These are phyloP conservation scores for Anisodus acutangulus DNA, from an alignment of 257 asterid genomes.

Conservation along the genomic window DNA sequence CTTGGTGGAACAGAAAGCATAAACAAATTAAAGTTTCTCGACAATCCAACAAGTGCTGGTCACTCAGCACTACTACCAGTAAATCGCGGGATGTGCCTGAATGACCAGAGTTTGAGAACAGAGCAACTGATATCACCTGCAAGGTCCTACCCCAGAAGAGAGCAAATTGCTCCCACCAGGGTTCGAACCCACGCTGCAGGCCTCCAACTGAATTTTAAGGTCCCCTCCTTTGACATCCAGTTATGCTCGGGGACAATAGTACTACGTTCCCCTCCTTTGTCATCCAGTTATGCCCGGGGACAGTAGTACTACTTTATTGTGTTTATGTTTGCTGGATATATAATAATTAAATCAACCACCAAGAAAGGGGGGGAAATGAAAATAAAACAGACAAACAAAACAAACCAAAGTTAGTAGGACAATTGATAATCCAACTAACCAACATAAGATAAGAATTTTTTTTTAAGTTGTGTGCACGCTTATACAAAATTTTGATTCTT, in stretches of 20 bases:
- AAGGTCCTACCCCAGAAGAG: no score
- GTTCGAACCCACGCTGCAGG: no score
- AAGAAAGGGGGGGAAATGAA: not conserved
- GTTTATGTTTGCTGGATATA: not conserved
- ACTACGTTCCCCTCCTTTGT: no score
- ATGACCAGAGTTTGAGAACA: no score
- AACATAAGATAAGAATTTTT: not conserved
- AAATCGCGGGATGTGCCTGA: no score
- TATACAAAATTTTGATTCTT: not conserved
- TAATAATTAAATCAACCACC: not conserved
- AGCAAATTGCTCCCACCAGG: no score
- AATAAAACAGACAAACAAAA: not conserved
- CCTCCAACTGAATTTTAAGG: no score
- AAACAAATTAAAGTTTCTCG: not conserved
- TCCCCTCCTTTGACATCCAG: no score
- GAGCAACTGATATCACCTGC: no score
- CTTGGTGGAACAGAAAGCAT: not conserved
- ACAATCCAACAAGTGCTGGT: not conserved
- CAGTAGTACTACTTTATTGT: not conserved
- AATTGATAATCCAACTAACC: not conserved
- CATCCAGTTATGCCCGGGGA: conserved; percentile 20
- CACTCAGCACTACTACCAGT: no score
- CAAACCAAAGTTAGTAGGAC: not conserved
- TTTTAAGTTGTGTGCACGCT: not conserved
- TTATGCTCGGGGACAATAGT: no score